Percentiles rank a stretch among this genome's conserved stretches.
Conservation (phyloP, 768 basidiomycete species). For the Mrakia blollopis region DNA sequence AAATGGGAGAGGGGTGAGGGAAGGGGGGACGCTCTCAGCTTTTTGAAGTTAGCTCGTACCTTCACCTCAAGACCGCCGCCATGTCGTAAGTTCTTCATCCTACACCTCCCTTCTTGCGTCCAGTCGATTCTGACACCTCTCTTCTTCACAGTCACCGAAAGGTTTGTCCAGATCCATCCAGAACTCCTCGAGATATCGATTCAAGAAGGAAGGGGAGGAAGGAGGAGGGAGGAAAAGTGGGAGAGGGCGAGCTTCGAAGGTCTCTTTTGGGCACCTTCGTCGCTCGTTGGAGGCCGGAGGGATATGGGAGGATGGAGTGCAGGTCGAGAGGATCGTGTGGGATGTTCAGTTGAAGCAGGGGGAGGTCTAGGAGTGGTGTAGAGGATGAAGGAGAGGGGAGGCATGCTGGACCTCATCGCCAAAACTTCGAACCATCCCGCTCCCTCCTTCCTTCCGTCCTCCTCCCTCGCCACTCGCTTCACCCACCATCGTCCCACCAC, state of each 20-base stretch:
- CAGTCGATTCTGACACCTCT: neutral
- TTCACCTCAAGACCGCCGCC: neutral
- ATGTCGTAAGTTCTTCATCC: neutral
- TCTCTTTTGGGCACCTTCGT: neutral
- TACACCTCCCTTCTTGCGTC: neutral
- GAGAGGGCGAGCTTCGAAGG: neutral
- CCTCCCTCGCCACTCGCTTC: neutral
- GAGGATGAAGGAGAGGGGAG: neutral
- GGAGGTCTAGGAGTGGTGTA: neutral
- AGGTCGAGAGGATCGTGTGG: neutral
- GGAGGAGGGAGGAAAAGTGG: neutral
- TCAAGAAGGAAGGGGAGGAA: neutral
- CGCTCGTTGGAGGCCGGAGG: neutral
- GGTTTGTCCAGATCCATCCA: neutral
- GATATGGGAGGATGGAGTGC: neutral
- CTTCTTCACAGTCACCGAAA: slow-evolving; percentile 13
- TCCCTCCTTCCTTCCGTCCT: neutral
- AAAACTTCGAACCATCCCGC: neutral
- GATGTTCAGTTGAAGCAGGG: neutral
- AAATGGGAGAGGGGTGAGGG: no score
- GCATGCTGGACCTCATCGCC: neutral
- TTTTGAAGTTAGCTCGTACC: neutral
- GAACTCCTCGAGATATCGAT: neutral
- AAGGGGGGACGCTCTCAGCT: neutral
- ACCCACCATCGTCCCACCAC: neutral